phyloP scores from a whole-genome alignment of 1,284 basidiomycete genomes.

The Boletus smithii region DNA sequence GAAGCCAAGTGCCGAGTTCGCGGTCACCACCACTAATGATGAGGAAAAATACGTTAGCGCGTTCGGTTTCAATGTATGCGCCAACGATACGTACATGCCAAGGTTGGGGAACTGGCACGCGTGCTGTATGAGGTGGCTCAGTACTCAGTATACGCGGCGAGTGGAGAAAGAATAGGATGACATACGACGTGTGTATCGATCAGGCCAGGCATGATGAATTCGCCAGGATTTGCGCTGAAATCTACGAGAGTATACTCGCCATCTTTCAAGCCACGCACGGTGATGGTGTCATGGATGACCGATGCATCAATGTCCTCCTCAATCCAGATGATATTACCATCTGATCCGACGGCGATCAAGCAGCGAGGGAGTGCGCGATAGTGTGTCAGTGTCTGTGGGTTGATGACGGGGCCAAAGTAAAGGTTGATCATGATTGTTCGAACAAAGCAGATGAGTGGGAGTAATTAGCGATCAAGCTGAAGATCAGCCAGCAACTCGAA shows the following conservation, averaged over 20 bases:
- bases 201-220: conserved; percentile 86
- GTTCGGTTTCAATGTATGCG: not conserved
- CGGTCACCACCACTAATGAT: conserved; percentile 73
- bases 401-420: conserved; percentile 69
- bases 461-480: not conserved
- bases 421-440: conserved; percentile 35
- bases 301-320: conserved; percentile 52
- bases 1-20: conserved; percentile 86
- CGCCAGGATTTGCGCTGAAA: conserved; percentile 49
- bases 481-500: not conserved
- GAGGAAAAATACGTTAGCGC: conserved; percentile 2
- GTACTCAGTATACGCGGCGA: too few relatives aligned
- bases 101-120: conserved; percentile 87
- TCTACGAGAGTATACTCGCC: conserved; percentile 20
- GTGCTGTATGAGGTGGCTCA: conserved; percentile 51
- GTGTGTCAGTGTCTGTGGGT: conserved; percentile 53
- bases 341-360: conserved; percentile 54
- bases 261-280: conserved; percentile 35
- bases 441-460: not conserved
- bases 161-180: not conserved
- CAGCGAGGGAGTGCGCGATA: conserved; percentile 56
- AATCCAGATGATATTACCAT: conserved; percentile 68
- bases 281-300: conserved; percentile 44
- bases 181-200: conserved; percentile 86
- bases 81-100: conserved; percentile 53